Percentiles rank a stretch among this genome's conserved stretches.
These are phyloP conservation scores for Cryptosporidium felis DNA, from an alignment of 169 alveolate species.

Conservation along the genomic window DNA sequence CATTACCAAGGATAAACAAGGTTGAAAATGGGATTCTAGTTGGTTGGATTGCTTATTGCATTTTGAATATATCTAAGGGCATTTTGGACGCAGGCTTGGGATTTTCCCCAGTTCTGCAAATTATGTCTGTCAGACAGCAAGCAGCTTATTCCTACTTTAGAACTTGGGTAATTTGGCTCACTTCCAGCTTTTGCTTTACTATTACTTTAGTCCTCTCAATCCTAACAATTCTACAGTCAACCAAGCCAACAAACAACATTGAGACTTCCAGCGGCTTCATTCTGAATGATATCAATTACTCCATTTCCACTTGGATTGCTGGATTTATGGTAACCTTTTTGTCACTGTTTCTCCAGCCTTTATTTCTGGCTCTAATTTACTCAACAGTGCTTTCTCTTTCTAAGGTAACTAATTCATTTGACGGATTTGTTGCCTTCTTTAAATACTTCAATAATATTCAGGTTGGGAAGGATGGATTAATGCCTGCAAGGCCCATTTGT, in stretches of 20 bases:
- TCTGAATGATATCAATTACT: constrained; percentile 45
- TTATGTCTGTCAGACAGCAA: constrained; percentile 36
- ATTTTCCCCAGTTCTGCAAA: background rate
- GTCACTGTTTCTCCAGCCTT: constrained; percentile 40
- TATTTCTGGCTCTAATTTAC: constrained; percentile 3
- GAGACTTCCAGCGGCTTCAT: constrained; percentile 41
- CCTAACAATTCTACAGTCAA: constrained; percentile 49
- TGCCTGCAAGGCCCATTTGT: constrained; percentile 52
- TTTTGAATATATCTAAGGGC: constrained; percentile 34
- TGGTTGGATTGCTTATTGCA: constrained; percentile 64
- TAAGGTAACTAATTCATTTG: background rate
- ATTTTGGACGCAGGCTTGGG: constrained; percentile 22
- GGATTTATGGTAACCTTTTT: constrained; percentile 24
- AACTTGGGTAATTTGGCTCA: constrained; percentile 46
- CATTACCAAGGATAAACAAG: constrained; percentile 25
- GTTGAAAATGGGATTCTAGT: constrained; percentile 53
- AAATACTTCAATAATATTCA: background rate
- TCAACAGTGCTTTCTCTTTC: background rate
- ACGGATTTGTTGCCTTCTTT: constrained; percentile 36
- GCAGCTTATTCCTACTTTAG: constrained; percentile 51
- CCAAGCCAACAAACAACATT: constrained; percentile 29
- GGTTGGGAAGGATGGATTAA: constrained; percentile 10
- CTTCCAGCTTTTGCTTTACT: constrained; percentile 34
- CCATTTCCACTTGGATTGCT: constrained; percentile 69
- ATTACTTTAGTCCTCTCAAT: constrained; percentile 13